Percentiles rank a stretch among this genome's conserved stretches.
phyloP scores from a whole-genome alignment of 176 grass and related monocot species.

The Oryza meridionalis region DNA sequence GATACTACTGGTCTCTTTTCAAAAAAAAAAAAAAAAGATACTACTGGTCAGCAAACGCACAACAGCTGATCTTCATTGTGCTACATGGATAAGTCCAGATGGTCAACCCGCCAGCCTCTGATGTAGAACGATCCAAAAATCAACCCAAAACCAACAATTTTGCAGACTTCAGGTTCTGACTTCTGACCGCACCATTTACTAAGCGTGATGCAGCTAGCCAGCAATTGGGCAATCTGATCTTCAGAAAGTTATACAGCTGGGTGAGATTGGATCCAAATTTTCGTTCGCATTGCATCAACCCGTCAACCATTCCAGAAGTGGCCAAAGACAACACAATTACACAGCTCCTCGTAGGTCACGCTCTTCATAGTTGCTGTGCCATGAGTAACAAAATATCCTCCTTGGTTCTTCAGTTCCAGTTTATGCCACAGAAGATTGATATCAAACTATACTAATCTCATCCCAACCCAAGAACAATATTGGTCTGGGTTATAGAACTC shows the following conservation, averaged over 20 bases:
- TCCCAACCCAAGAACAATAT: background rate
- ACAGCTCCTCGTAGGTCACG: background rate
- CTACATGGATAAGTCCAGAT: background rate
- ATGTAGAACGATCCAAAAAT: background rate
- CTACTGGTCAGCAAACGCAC: background rate
- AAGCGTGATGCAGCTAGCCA: background rate
- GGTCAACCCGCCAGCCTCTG: background rate
- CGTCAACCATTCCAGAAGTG: background rate
- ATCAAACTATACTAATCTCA: conserved; percentile 1
- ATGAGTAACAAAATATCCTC: background rate
- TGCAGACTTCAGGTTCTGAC: background rate
- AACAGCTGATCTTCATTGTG: background rate
- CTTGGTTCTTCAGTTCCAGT: conserved; percentile 7
- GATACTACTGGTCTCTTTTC: no score
- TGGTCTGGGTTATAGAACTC: conserved; percentile 3
- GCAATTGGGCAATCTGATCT: background rate
- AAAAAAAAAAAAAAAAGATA: no score
- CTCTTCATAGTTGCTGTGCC: background rate
- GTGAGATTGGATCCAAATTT: background rate
- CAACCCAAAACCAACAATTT: background rate
- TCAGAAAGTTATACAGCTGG: background rate
- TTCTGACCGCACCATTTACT: background rate
- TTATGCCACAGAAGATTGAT: background rate
- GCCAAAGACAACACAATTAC: background rate
- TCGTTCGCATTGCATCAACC: background rate